Conservation (phyloP, 306 rosid genomes). For the Bauhinia variegata region DNA sequence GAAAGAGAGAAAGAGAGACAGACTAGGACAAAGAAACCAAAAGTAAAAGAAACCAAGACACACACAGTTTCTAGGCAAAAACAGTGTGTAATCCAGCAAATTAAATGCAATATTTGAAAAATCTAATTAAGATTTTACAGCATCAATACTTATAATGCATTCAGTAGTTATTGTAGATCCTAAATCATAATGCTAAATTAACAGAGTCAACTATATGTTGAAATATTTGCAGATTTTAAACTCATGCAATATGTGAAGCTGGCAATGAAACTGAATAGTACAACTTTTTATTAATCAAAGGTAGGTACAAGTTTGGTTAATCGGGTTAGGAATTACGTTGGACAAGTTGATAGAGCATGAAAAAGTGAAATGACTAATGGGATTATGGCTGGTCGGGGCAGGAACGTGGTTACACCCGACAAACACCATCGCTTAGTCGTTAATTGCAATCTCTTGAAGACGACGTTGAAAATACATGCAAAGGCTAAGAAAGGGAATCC, state of each 20-base stretch:
- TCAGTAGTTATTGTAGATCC: conserved; percentile 2
- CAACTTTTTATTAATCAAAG: no score
- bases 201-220: no score
- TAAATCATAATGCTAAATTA: no score
- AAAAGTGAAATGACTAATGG: conserved; percentile 39
- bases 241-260: no score
- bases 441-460: conserved; percentile 11
- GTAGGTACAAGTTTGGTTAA: conserved; percentile 30
- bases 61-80: no score
- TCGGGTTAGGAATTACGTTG: conserved; percentile 27
- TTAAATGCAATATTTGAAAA: conserved; percentile 27
- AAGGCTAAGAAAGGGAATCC: background rate
- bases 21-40: no score
- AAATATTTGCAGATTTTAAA: background rate
- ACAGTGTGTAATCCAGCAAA: conserved; percentile 44
- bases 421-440: background rate
- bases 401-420: conserved; percentile 32
- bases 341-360: conserved; percentile 36
- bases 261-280: no score
- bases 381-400: conserved; percentile 43
- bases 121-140: no score
- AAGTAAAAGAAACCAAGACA: no score
- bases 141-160: conserved; percentile 12
- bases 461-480: conserved; percentile 11
- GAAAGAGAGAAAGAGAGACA: no score